Conservation (phyloP, 768 basidiomycete species). For the Tulasnella sp. region DNA sequence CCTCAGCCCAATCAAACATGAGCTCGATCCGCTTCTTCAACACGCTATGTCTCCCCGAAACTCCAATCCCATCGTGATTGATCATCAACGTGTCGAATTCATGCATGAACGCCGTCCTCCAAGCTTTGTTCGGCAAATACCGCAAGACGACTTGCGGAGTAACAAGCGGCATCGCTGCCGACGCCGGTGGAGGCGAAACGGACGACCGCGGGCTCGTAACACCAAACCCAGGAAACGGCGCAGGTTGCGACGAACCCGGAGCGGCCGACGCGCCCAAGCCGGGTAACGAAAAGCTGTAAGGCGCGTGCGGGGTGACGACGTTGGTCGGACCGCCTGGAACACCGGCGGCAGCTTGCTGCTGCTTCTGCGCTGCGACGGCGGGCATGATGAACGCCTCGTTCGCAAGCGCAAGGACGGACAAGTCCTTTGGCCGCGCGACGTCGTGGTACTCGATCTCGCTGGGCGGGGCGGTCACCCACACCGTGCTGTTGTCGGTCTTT, state of each 20-base stretch:
- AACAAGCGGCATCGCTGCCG: background rate
- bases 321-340: background rate
- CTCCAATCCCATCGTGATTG: conserved; percentile 4
- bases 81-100: conserved; percentile 19
- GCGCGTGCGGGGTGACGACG: background rate
- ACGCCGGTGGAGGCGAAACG: background rate
- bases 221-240: background rate
- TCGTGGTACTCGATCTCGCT: conserved; percentile 11
- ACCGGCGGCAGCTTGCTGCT: no score
- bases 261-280: background rate
- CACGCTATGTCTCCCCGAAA: background rate
- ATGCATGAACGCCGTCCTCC: background rate
- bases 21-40: conserved; percentile 8
- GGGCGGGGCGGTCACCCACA: background rate
- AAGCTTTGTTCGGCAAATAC: background rate
- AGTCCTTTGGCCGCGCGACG: background rate
- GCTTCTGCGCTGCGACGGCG: background rate
- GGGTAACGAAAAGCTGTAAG: background rate
- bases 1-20: conserved; percentile 20
- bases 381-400: conserved; percentile 2
- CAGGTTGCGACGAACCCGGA: background rate
- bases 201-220: background rate
- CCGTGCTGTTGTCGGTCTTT: background rate
- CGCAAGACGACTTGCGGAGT: background rate
- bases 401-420: background rate